Evolutionary conservation across 73 alveolate species (phyloP).

Genomic region (Stentor roeselii): DNA sequence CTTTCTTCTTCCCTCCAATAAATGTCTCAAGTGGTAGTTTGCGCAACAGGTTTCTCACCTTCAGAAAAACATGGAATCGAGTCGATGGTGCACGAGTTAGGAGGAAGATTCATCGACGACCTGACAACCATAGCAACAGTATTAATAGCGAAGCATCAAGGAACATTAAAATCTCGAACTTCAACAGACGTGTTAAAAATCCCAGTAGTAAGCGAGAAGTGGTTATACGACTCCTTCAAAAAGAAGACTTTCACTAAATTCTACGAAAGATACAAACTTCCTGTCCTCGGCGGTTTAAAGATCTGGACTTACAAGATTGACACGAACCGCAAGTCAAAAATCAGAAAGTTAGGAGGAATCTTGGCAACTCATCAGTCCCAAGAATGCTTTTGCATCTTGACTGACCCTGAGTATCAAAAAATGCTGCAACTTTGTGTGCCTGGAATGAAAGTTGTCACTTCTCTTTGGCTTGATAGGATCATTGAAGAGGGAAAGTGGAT

Average conservation of each 20-base stretch:
- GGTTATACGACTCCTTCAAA: neutral
- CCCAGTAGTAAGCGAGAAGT: neutral
- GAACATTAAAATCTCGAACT: conserved; percentile 9
- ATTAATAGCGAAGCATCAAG: conserved; percentile 9
- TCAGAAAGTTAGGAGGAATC: neutral
- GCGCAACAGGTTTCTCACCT: conserved; percentile 26
- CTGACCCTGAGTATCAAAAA: neutral
- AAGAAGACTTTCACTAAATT: neutral
- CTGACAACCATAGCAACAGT: conserved; percentile 1
- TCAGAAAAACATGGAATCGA: neutral
- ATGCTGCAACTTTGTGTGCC: conserved; percentile 7
- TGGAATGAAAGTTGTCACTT: neutral
- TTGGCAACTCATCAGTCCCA: neutral
- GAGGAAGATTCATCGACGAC: conserved; percentile 4
- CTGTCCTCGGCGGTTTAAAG: neutral
- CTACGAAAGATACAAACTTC: neutral
- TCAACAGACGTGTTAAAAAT: conserved; percentile 1
- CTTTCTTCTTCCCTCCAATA: too few species aligned
- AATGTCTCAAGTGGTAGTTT: neutral
- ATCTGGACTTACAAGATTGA: neutral
- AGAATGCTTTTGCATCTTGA: neutral
- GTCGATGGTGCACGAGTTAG: neutral
- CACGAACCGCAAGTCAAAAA: neutral
- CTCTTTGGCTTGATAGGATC: neutral
- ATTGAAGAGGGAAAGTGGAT: neutral